Evolutionary conservation across 805 yeast genomes (phyloP), one percentile per base, ranked within the genome.

Genomic region (Starmerella asiatica): DNA sequence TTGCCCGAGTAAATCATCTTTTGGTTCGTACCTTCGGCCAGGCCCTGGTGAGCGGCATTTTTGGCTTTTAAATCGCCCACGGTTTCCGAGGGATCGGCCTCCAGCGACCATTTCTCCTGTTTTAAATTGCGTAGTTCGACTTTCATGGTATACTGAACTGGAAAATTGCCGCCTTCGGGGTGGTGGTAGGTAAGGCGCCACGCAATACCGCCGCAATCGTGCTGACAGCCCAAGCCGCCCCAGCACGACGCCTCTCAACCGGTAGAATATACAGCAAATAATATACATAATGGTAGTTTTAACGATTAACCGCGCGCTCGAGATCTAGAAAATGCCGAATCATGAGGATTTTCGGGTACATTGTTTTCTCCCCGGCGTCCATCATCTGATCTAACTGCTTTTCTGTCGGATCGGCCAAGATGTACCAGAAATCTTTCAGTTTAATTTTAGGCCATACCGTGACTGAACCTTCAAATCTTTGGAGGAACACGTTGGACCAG

Each of bases 1-100:
- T 85, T 85, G 36, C 86, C 94, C 1, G 96, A 84, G 59, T 79
- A 91, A 45, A 91, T 94, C 55, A 91, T 74, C 64, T 86, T 88
- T 57, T 88, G 75, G 55, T 78, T 86, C 2, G 71, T 60, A 2
- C 75, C 70, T 19, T 77, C 88, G 51, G 83, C 77, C 19, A 40
- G 45, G 14, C 69, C 73, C 52, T 81, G 79, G 42, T 69, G 64
- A 17, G 66, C 62, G 1, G 85, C 91, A 37, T 91, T 67, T 51
- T 73, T 73, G 52, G 74, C 76, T 61, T 86, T 88, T 16, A 76
- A 76, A n/a, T 74, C 65, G 12, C 73, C 50, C 56, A 81, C 88
- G 2, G 83, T 69, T 37, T 76, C 83, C 12, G 70, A 45, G 7
- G 70, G 67, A 44, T 79, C 93, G 42, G 84, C 71, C 21, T 83